phyloP scores from a whole-genome alignment of 306 rosid genomes.

The Pterocarpus santalinus region DNA sequence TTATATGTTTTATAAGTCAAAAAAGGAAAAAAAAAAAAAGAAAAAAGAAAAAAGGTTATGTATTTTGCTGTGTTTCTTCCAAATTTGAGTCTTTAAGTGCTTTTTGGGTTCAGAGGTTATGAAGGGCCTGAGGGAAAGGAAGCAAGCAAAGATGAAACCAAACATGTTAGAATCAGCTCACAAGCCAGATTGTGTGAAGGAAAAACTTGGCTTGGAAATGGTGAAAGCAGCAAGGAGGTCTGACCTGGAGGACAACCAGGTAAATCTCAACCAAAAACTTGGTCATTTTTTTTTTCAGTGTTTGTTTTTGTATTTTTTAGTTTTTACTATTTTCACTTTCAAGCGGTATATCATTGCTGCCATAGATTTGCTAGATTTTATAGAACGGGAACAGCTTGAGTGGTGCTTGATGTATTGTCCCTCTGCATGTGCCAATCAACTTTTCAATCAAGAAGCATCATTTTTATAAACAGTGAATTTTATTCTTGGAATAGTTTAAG shows the following conservation, averaged over 20 bases:
- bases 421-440: neutral
- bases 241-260: slow-evolving; percentile 59
- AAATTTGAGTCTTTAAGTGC: slow-evolving; percentile 15
- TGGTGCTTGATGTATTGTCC: slow-evolving; percentile 22
- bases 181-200: slow-evolving; percentile 52
- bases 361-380: neutral
- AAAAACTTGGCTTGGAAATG: slow-evolving; percentile 32
- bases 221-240: slow-evolving; percentile 48
- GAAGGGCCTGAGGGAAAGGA: slow-evolving; percentile 82
- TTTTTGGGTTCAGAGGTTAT: slow-evolving; percentile 68
- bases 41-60: too few relatives aligned
- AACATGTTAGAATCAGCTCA: slow-evolving; percentile 52
- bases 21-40: too few relatives aligned
- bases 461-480: slow-evolving; percentile 5
- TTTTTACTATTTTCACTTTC: neutral
- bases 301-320: too few relatives aligned
- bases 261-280: slow-evolving; percentile 33
- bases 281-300: neutral
- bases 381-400: neutral
- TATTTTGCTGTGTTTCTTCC: neutral
- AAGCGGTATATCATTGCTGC: neutral
- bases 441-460: slow-evolving; percentile 2
- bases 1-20: neutral
- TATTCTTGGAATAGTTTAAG: slow-evolving; percentile 4
- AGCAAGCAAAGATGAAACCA: slow-evolving; percentile 74